Conservation (phyloP, 352 stramenopile species). For the Phytopythium aichiense region DNA sequence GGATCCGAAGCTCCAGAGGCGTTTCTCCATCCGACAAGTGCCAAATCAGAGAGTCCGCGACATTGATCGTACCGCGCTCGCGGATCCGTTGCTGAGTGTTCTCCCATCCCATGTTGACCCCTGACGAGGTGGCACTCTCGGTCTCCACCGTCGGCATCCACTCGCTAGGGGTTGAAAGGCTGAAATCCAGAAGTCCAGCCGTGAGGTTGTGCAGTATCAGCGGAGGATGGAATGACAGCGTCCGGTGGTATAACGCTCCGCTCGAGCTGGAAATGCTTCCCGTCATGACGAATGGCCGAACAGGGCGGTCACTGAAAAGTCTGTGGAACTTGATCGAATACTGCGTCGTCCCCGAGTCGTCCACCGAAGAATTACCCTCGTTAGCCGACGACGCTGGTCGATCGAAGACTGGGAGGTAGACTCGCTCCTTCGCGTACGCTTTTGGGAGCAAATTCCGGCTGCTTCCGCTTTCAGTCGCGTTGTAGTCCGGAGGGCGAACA, state of each 20-base stretch:
- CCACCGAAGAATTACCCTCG: slow-evolving; percentile 22
- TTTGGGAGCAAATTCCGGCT: slow-evolving; percentile 30
- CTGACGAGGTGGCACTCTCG: slow-evolving; percentile 27
- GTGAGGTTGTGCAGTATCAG: slow-evolving; percentile 82
- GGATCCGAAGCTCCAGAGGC: slow-evolving; percentile 67
- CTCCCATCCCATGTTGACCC: slow-evolving; percentile 61
- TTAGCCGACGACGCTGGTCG: slow-evolving; percentile 24
- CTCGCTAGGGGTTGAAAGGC: slow-evolving; percentile 61
- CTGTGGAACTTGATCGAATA: slow-evolving; percentile 77
- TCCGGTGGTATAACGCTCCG: slow-evolving; percentile 63
- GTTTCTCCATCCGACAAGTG: slow-evolving; percentile 79
- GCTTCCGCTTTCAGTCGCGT: slow-evolving; percentile 17
- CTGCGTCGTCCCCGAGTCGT: slow-evolving; percentile 29
- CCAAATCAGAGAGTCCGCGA: slow-evolving; percentile 78
- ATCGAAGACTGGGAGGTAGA: slow-evolving; percentile 71
- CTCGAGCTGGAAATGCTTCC: slow-evolving; percentile 51
- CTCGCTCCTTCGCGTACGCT: slow-evolving; percentile 70
- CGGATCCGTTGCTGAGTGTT: slow-evolving; percentile 70
- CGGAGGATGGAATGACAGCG: slow-evolving; percentile 70
- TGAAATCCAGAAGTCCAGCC: slow-evolving; percentile 66
- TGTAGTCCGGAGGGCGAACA: slow-evolving; percentile 64
- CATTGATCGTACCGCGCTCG: slow-evolving; percentile 70
- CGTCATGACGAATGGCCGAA: slow-evolving; percentile 80
- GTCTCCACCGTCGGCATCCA: slow-evolving; percentile 54
- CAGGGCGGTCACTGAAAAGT: slow-evolving; percentile 66